Base-by-base conservation (phyloP, 768 basidiomycete species). In the Mycena sanguinolenta region DNA sequence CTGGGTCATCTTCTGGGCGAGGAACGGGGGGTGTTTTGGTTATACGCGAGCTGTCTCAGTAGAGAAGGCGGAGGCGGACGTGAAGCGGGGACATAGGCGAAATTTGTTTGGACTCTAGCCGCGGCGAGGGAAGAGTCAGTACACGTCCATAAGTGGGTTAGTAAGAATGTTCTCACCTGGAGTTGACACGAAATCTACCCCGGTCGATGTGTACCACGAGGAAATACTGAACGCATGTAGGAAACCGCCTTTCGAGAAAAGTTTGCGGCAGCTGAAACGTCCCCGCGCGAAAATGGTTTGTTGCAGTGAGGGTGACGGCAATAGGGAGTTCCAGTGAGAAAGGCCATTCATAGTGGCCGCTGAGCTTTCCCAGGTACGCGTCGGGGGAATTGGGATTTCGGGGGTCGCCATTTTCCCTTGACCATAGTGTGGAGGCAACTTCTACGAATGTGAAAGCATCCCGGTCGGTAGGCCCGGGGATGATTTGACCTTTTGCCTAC, bases 321-420 rank as follows among this genome's bases (percentile, higher is more conserved):
- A 25, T 58, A 14, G 77, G 77, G 0, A 88, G 77, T 19, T 75
- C 72, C 9, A 78, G 53, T 3, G 72, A 68, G 63, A 78, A 78
- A 10, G 75, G 73, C 74, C 73, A 78, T 63, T 69, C 54, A 34
- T 73, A 63, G 30, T 71, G 69, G 16, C 77, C 77, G 25, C 42
- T 36, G 25, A 78, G 72, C 58, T 74, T 76, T 27, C 58, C 57
- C 30, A 52, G 32, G 39, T 14, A 44, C 7, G 25, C 28, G n/a
- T n/a, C n/a, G 6, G 66, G 23, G 14, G 67, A 7, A 34, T 44
- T 10, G 17, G 73, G 49, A 49, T 73, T 77, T n/a, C 54, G 60
- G 28, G 73, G 73, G 27, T 75, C 69, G 21, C 71, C 67, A 30
- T 64, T 63, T 8, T 75, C 70, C 49, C 66, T 71, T 19, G 69